phyloP scores from a whole-genome alignment of 2,329 filamentous ascomycete species.

The Laburnicola sp. region DNA sequence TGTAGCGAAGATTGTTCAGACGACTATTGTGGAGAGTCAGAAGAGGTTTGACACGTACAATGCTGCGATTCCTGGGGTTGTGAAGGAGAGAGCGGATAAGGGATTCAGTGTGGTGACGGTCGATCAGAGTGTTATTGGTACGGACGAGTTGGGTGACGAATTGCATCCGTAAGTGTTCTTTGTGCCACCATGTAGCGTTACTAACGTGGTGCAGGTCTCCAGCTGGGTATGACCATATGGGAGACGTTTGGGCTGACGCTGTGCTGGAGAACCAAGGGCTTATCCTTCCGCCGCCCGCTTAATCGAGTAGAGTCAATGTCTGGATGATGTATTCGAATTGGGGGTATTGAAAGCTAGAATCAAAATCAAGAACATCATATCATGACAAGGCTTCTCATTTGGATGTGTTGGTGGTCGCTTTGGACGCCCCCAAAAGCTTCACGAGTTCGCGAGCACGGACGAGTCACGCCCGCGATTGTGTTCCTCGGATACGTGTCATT shows the following conservation, averaged over 20 bases:
- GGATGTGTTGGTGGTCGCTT: no score
- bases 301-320: not conserved
- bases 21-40: constrained; percentile 16
- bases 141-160: constrained; percentile 27
- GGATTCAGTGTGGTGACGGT: constrained; percentile 33
- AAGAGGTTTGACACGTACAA: constrained; percentile 29
- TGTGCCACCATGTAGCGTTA: not conserved
- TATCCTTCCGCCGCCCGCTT: constrained; percentile 17
- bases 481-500: no score
- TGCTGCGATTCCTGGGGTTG: constrained; percentile 25
- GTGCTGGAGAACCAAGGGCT: constrained; percentile 9
- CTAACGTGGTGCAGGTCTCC: constrained; percentile 21
- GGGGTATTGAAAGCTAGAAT: no score
- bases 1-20: constrained; percentile 43
- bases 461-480: no score
- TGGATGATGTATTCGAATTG: not conserved
- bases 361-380: no score
- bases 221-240: constrained; percentile 37
- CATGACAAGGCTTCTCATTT: no score
- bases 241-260: constrained; percentile 26
- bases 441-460: no score
- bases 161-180: constrained; percentile 31
- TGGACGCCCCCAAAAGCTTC: no score
- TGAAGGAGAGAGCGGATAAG: constrained; percentile 17
- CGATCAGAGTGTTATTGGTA: constrained; percentile 25